phyloP scores from a whole-genome alignment of 2,329 filamentous ascomycete genomes.

The Colletotrichum siamense region DNA sequence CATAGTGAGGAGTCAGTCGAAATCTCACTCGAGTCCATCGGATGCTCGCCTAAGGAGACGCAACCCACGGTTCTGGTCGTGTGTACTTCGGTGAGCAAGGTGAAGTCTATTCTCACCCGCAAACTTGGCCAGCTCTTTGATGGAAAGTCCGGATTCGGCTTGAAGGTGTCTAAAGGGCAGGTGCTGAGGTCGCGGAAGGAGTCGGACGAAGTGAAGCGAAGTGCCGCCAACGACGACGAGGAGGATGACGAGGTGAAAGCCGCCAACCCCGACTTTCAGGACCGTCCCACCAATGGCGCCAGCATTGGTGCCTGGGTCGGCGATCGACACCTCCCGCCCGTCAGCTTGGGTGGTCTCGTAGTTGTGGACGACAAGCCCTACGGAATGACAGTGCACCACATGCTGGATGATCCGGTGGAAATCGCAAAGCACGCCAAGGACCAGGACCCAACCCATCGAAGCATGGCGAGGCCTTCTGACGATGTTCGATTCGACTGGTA shows the following conservation, averaged over 20 bases:
- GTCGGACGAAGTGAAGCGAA: conserved; percentile 32
- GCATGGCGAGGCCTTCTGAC: conserved; percentile 41
- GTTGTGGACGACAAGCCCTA: conserved; percentile 84
- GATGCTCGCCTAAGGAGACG: conserved; percentile 69
- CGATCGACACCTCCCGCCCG: conserved; percentile 84
- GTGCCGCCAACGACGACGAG: conserved; percentile 42
- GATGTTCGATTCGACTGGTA: conserved; percentile 48
- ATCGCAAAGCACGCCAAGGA: conserved; percentile 23
- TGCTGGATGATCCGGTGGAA: conserved; percentile 76
- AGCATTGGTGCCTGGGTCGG: conserved; percentile 92
- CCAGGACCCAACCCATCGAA: conserved; percentile 31
- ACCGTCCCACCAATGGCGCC: conserved; percentile 81
- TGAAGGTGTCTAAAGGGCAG: conserved; percentile 76
- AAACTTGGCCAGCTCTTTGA: conserved; percentile 72
- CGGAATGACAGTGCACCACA: conserved; percentile 96
- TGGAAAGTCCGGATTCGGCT: conserved; percentile 61
- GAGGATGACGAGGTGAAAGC: conserved; percentile 46
- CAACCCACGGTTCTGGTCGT: conserved; percentile 78
- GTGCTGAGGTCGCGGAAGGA: conserved; percentile 65
- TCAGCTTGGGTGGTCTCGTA: conserved; percentile 88
- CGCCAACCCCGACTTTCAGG: conserved; percentile 79
- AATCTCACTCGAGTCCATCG: conserved; percentile 78
- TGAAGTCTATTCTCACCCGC: conserved; percentile 73
- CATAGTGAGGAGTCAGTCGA: conserved; percentile 75
- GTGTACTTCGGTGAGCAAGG: conserved; percentile 76